Base-by-base conservation (phyloP, 2,329 filamentous ascomycete species). In the Beauveria caledonica region DNA sequence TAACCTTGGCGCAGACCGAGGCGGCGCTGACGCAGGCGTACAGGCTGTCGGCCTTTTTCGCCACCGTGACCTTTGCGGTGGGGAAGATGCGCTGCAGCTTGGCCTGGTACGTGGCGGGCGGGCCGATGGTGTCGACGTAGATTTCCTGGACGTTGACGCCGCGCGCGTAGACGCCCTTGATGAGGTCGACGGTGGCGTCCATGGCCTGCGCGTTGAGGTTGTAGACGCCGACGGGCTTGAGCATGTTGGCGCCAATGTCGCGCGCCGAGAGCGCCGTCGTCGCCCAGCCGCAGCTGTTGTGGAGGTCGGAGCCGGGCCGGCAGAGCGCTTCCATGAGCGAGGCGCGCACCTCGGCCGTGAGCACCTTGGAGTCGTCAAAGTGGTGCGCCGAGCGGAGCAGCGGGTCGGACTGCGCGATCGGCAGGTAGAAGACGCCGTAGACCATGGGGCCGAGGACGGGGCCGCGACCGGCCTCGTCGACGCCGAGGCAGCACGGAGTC, bases 191-290 rank as follows among this genome's bases (percentile, higher is more conserved):
- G 0, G 93, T 97, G 4, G 93, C 90, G 73, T 96, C 92, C 85
- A 94, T 88, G 19, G 93, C 93, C 74, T 99, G 94, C 5, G 92
- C 91, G 71, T 99, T 99, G 65, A 99, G 84, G 72, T 99, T 99
- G 76, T 97, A 95, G 3, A 78, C 71, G 19, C 76, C 77, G 9
- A 78, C 77, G 2, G 86, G 82, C 10, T 82, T 80, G 68, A 94
- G 78, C 90, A 95, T 95, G 67, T 84, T 83, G 8, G 90, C 83
- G 45, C 81, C 84, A 67, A 96, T 96, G 75, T 93, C 89, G 49
- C 87, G 84, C 9, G 94, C 92, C 0, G 90, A 96, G 64, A 97
- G 84, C 19, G 88, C 80, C 23, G 87, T 82, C 7, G 89, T 86
- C 5, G 92, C 92, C 89, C 91, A 97, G 29, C 93, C 94, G 70